Percentiles rank a stretch among this genome's conserved stretches.
These are phyloP conservation scores for Colletotrichum caudatum DNA, from an alignment of 2,329 filamentous ascomycete species.

Conservation along the genomic window DNA sequence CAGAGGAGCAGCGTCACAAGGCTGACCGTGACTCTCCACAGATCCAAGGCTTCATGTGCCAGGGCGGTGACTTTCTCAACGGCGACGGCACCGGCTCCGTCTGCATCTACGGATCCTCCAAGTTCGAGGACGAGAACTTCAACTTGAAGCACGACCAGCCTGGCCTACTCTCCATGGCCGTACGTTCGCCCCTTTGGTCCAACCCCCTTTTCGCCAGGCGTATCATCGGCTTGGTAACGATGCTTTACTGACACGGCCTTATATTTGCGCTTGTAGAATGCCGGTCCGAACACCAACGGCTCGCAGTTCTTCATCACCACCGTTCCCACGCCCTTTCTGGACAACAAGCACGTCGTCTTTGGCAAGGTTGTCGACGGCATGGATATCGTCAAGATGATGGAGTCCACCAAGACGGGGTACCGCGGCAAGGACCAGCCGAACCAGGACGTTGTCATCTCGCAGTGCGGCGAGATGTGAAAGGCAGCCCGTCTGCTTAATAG, in stretches of 20 bases:
- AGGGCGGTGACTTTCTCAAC: constrained; percentile 95
- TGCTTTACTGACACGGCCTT: not conserved
- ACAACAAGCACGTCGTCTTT: constrained; percentile 96
- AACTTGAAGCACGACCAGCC: constrained; percentile 79
- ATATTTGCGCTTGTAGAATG: constrained; percentile 70
- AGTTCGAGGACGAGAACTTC: constrained; percentile 94
- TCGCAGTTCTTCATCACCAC: constrained; percentile 98
- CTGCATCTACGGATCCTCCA: constrained; percentile 86
- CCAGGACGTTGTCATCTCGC: constrained; percentile 83
- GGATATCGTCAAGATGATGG: constrained; percentile 92
- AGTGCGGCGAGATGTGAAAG: constrained; percentile 91
- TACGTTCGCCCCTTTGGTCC: constrained; percentile 60
- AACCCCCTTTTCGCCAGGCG: not conserved
- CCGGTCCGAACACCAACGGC: constrained; percentile 91
- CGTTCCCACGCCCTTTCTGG: constrained; percentile 85
- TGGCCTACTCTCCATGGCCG: constrained; percentile 92
- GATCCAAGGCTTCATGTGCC: constrained; percentile 98
- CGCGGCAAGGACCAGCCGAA: constrained; percentile 82
- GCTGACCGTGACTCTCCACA: constrained; percentile 50
- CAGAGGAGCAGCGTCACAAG: not conserved
- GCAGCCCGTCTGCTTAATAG: not conserved
- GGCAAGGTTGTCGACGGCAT: constrained; percentile 90
- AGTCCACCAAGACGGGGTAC: constrained; percentile 85
- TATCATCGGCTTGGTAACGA: not conserved
- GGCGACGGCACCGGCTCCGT: constrained; percentile 91